phyloP scores from a whole-genome alignment of 192 early-diverging fungal genomes.

The Podila epigama region DNA sequence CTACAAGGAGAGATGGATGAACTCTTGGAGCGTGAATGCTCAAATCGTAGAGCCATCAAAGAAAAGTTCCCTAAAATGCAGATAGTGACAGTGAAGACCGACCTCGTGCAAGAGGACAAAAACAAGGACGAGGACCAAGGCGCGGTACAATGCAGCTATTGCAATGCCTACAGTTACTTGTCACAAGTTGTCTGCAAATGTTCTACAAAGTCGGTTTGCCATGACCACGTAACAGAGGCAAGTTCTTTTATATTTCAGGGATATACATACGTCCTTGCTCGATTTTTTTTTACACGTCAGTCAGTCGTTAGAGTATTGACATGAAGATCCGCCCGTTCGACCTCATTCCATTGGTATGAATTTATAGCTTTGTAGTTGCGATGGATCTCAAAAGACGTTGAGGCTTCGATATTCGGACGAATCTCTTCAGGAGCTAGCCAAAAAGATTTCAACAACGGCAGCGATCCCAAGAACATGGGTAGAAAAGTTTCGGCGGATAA shows the following conservation, averaged over 20 bases:
- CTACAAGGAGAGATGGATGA: constrained; percentile 30
- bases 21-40: constrained; percentile 25
- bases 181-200: constrained; percentile 71
- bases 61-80: constrained; percentile 13
- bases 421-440: constrained; percentile 35
- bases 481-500: constrained; percentile 28
- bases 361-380: constrained; percentile 51
- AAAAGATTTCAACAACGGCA: constrained; percentile 29
- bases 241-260: neutral
- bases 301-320: neutral
- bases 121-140: no score
- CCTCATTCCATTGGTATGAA: neutral
- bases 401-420: constrained; percentile 52
- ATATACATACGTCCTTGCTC: neutral
- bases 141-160: constrained; percentile 68
- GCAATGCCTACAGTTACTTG: constrained; percentile 78
- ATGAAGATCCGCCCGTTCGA: neutral
- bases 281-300: neutral
- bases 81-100: constrained; percentile 48
- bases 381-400: constrained; percentile 18
- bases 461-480: constrained; percentile 43
- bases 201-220: constrained; percentile 70
- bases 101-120: constrained; percentile 68
- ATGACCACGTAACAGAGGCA: constrained; percentile 59
- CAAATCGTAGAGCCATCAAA: constrained; percentile 1